Conservation (phyloP, 164 flowering plant species). For the Litsea cubeba region DNA sequence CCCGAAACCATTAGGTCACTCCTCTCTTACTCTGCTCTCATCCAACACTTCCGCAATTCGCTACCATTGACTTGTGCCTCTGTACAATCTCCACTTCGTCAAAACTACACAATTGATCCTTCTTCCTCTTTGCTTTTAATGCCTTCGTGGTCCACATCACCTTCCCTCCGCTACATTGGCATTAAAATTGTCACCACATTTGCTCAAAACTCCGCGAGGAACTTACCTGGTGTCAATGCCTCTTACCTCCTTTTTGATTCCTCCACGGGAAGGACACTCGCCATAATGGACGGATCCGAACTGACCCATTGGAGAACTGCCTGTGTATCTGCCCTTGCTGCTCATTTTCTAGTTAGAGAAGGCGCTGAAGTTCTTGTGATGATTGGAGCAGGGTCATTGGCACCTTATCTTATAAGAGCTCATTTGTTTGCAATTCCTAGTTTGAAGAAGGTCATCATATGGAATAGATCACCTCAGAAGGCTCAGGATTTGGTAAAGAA, state of each 20-base stretch:
- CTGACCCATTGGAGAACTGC: slow-evolving; percentile 75
- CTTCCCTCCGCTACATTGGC: slow-evolving; percentile 73
- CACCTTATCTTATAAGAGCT: slow-evolving; percentile 65
- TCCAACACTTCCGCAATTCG: slow-evolving; percentile 49
- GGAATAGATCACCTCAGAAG: slow-evolving; percentile 66
- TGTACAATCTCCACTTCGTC: slow-evolving; percentile 67
- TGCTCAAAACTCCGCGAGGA: slow-evolving; percentile 51
- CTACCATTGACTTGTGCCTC: slow-evolving; percentile 49
- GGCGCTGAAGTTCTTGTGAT: slow-evolving; percentile 52
- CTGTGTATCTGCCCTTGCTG: slow-evolving; percentile 64
- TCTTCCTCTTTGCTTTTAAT: slow-evolving; percentile 75
- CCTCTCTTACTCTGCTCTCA: slow-evolving; percentile 50
- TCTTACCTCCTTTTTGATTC: slow-evolving; percentile 64
- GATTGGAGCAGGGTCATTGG: slow-evolving; percentile 77
- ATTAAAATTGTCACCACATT: slow-evolving; percentile 76
- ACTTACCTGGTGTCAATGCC: slow-evolving; percentile 69
- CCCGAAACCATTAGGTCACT: slow-evolving; percentile 30
- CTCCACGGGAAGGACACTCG: slow-evolving; percentile 54
- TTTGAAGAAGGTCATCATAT: slow-evolving; percentile 54
- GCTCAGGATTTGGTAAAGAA: slow-evolving; percentile 40
- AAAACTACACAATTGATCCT: slow-evolving; percentile 41
- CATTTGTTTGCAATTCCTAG: slow-evolving; percentile 57
- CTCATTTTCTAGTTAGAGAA: slow-evolving; percentile 40
- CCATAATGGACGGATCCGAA: slow-evolving; percentile 67
- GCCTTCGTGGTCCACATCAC: slow-evolving; percentile 84